phyloP scores from a whole-genome alignment of 129 eudicot genomes.

The Chrysanthemum seticuspe region DNA sequence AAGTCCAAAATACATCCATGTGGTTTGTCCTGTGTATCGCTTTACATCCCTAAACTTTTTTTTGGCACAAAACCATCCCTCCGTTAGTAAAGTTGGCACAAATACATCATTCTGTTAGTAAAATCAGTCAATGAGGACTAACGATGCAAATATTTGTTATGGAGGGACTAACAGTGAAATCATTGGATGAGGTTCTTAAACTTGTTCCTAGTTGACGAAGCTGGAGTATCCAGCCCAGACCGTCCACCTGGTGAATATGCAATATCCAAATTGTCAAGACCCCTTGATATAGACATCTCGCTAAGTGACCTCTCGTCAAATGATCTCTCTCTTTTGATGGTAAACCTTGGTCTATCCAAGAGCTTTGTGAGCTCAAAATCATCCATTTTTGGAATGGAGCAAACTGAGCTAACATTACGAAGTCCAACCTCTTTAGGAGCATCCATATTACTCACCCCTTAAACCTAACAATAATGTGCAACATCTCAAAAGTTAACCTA shows the following conservation, averaged over 20 bases:
- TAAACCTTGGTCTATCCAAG: conserved; percentile 72
- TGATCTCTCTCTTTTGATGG: conserved; percentile 80
- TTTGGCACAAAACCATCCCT: no score
- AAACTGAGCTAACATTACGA: conserved; percentile 70
- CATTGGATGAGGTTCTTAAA: conserved; percentile 98
- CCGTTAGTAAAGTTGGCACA: no score
- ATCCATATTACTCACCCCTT: conserved; percentile 48
- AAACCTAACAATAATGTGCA: conserved; percentile 31
- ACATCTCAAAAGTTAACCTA: conserved; percentile 11
- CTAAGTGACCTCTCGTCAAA: conserved; percentile 96
- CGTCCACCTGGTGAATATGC: conserved; percentile 90
- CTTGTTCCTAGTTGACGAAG: conserved; percentile 78
- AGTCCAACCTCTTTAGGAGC: conserved; percentile 58
- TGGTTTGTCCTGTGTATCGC: no score
- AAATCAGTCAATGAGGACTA: no score
- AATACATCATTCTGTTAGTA: no score
- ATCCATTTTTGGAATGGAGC: conserved; percentile 82
- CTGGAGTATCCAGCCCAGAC: conserved; percentile 80
- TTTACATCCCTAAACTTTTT: no score
- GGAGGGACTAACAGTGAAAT: no score
- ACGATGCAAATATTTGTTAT: no score
- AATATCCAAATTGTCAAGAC: conserved; percentile 65
- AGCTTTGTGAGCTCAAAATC: conserved; percentile 80
- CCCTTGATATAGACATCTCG: conserved; percentile 80
- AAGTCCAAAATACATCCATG: no score